A percentile compares a stretch with the other conserved stretches of the same genome.
These are phyloP conservation scores for Posidonia oceanica DNA, from an alignment of 116 monocot genomes.

Conservation along the genomic window DNA sequence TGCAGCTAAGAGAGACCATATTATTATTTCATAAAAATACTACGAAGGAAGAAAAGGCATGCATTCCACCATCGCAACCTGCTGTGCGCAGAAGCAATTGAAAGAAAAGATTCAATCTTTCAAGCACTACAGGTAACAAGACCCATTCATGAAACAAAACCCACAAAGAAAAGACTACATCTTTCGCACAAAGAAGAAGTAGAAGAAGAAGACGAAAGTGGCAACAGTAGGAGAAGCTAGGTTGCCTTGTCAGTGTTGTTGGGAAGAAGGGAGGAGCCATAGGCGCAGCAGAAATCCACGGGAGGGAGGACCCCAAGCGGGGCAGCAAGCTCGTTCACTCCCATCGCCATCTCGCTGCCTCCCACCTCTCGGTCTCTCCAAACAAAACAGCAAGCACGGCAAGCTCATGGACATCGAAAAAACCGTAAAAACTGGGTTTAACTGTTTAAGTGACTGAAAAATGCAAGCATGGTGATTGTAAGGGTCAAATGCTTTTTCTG, in stretches of 20 bases:
- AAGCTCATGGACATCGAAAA: too few species aligned
- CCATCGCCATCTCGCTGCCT: background rate
- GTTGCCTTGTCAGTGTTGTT: constrained; percentile 51
- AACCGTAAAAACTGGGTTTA: too few species aligned
- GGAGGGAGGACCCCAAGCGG: constrained; percentile 39
- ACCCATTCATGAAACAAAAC: too few species aligned
- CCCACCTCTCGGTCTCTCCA: too few species aligned
- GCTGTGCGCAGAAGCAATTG: background rate
- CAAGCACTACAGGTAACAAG: too few species aligned
- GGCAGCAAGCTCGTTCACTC: constrained; percentile 11
- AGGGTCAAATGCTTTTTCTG: too few species aligned
- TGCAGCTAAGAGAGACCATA: too few species aligned
- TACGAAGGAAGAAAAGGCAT: background rate
- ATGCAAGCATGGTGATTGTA: too few species aligned
- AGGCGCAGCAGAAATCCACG: constrained; percentile 81
- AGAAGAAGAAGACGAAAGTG: background rate
- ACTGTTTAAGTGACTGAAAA: too few species aligned
- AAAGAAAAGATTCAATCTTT: background rate
- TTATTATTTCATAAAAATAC: background rate
- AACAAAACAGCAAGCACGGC: too few species aligned
- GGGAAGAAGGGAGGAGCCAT: constrained; percentile 74
- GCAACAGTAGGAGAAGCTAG: background rate
- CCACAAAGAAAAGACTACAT: too few species aligned
- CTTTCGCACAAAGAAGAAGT: too few species aligned
- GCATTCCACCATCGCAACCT: background rate